These are phyloP conservation scores for Ogataea populi-albae DNA, from an alignment of 805 yeast genomes.

Conservation along the genomic window DNA sequence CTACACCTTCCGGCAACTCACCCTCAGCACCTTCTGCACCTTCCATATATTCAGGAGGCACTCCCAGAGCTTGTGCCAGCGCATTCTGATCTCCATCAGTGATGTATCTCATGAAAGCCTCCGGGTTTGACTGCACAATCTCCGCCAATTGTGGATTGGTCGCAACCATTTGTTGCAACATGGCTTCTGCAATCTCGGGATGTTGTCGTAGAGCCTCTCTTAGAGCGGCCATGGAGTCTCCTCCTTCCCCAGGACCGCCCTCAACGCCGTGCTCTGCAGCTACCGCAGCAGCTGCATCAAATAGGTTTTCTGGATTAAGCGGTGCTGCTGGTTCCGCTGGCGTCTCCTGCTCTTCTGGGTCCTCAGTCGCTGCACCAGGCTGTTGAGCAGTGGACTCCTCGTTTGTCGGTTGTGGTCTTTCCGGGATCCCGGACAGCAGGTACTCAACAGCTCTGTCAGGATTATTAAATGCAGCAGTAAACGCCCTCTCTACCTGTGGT, in stretches of 20 bases:
- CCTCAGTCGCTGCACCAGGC: constrained; percentile 17
- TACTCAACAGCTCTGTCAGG: constrained; percentile 98
- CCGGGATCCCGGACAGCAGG: constrained; percentile 86
- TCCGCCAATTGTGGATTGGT: constrained; percentile 83
- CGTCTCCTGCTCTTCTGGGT: constrained; percentile 21
- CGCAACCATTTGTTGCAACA: constrained; percentile 76
- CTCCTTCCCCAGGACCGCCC: constrained; percentile 29
- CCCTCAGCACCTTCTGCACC: constrained; percentile 37
- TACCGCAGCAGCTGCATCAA: constrained; percentile 50
- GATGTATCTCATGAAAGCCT: constrained; percentile 73
- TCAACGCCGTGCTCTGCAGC: constrained; percentile 30
- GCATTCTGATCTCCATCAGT: constrained; percentile 60
- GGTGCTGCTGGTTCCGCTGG: constrained; percentile 28
- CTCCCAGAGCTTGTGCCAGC: constrained; percentile 42
- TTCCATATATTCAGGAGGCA: constrained; percentile 36
- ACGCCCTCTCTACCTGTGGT: constrained; percentile 81
- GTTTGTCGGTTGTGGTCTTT: constrained; percentile 27
- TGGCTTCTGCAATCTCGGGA: constrained; percentile 84
- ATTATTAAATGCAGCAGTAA: constrained; percentile 93
- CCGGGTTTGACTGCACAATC: constrained; percentile 82
- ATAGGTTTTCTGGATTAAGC: constrained; percentile 44
- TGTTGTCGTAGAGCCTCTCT: constrained; percentile 78
- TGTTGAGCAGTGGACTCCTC: constrained; percentile 1
- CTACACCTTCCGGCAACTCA: constrained; percentile 41
- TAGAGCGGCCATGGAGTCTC: constrained; percentile 50